Conservation (phyloP, 108 stramenopile species). For the Pseudonitzschia multiseries region DNA sequence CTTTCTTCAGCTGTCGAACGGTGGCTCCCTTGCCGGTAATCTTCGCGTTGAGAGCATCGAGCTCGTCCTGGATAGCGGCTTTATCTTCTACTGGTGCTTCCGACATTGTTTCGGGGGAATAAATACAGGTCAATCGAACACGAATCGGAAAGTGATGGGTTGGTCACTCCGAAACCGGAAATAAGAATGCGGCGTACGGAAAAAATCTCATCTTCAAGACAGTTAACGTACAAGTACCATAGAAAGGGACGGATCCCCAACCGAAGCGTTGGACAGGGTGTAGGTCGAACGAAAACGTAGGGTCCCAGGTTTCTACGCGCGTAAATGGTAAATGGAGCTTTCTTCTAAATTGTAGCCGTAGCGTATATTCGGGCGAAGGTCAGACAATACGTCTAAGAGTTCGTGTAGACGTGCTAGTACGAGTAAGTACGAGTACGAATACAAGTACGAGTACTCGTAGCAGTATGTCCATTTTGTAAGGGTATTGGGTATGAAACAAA, state of each 20-base stretch:
- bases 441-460: no score
- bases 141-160: no score
- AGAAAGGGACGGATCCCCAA: background rate
- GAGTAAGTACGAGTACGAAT: no score
- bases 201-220: background rate
- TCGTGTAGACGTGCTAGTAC: no score
- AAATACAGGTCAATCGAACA: background rate
- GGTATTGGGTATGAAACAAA: no score
- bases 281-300: background rate
- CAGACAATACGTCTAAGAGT: no score
- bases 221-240: background rate
- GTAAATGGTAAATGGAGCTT: background rate
- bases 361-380: background rate
- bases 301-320: background rate
- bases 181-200: no score
- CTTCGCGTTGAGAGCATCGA: constrained; percentile 83
- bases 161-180: no score
- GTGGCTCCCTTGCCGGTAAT: constrained; percentile 83
- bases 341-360: background rate
- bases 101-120: constrained; percentile 16
- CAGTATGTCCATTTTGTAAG: no score
- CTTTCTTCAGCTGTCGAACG: constrained; percentile 87
- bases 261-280: background rate
- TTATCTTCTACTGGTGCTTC: constrained; percentile 17
- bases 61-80: constrained; percentile 63